Conservation (phyloP, 192 early-diverging fungal species). For the Entomortierella lignicola region DNA sequence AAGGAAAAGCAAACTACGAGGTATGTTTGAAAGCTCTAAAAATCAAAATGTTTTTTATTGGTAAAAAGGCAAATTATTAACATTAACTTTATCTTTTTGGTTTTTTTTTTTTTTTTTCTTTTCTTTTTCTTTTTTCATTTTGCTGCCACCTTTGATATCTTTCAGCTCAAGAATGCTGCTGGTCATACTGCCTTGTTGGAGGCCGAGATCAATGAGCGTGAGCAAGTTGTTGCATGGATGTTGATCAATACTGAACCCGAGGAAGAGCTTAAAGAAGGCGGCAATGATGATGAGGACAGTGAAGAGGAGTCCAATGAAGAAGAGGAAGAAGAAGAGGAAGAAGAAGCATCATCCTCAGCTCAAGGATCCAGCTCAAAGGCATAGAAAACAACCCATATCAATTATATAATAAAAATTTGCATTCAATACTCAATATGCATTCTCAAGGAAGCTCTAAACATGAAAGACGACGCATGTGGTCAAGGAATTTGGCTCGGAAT, state of each 20-base stretch:
- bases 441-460: too few relatives aligned
- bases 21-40: constrained; percentile 37
- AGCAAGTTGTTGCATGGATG: constrained; percentile 65
- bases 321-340: constrained; percentile 26
- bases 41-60: too few relatives aligned
- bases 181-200: constrained; percentile 62
- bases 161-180: constrained; percentile 64
- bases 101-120: neutral
- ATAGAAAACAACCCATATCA: constrained; percentile 17
- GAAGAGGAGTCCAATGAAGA: constrained; percentile 21
- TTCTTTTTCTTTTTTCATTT: too few relatives aligned
- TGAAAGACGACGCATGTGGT: too few relatives aligned
- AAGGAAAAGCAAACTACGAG: constrained; percentile 71
- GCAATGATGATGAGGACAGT: constrained; percentile 53
- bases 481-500: too few relatives aligned
- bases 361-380: constrained; percentile 25
- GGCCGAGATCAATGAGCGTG: constrained; percentile 59
- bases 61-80: too few relatives aligned
- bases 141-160: too few relatives aligned
- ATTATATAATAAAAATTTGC: too few relatives aligned
- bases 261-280: constrained; percentile 49
- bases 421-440: too few relatives aligned
- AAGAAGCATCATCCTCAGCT: neutral
- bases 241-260: constrained; percentile 63
- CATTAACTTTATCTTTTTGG: neutral